Evolutionary conservation across 169 alveolate species (phyloP).

Genomic region (Babesia ovis): DNA sequence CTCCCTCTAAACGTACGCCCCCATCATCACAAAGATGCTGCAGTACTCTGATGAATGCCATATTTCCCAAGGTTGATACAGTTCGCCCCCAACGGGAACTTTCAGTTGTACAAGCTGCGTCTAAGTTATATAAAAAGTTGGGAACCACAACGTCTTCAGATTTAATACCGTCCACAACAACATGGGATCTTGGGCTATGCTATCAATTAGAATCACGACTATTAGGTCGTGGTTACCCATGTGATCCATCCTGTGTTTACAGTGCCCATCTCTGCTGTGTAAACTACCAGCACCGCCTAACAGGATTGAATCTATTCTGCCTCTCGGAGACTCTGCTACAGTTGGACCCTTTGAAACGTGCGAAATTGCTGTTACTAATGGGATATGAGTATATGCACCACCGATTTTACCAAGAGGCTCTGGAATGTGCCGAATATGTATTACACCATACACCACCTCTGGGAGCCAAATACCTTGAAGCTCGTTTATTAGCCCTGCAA

Average conservation of each 20-base stretch:
- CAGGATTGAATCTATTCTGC: slow-evolving; percentile 48
- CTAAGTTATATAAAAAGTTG: slow-evolving; percentile 21
- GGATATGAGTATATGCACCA: slow-evolving; percentile 60
- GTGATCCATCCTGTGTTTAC: slow-evolving; percentile 63
- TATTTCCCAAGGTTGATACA: slow-evolving; percentile 35
- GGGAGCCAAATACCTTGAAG: slow-evolving; percentile 16
- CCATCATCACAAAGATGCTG: not conserved
- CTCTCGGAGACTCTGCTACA: slow-evolving; percentile 32
- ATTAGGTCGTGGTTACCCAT: slow-evolving; percentile 66
- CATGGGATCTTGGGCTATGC: slow-evolving; percentile 43
- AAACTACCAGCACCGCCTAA: slow-evolving; percentile 34
- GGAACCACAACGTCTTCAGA: not conserved
- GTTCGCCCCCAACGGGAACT: slow-evolving; percentile 32
- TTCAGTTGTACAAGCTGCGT: slow-evolving; percentile 27
- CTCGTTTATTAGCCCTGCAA: slow-evolving; percentile 43
- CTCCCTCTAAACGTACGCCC: not conserved
- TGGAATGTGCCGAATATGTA: slow-evolving; percentile 30
- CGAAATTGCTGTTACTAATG: slow-evolving; percentile 37
- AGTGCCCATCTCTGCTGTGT: slow-evolving; percentile 33
- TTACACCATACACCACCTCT: slow-evolving; percentile 4
- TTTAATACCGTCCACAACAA: slow-evolving; percentile 4
- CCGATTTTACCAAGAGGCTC: slow-evolving; percentile 28
- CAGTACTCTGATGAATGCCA: not conserved
- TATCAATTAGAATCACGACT: slow-evolving; percentile 33
- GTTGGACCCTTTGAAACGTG: slow-evolving; percentile 26